These are phyloP conservation scores for Podosphaera xanthii DNA, from an alignment of 2,329 filamentous ascomycete species.

Conservation along the genomic window DNA sequence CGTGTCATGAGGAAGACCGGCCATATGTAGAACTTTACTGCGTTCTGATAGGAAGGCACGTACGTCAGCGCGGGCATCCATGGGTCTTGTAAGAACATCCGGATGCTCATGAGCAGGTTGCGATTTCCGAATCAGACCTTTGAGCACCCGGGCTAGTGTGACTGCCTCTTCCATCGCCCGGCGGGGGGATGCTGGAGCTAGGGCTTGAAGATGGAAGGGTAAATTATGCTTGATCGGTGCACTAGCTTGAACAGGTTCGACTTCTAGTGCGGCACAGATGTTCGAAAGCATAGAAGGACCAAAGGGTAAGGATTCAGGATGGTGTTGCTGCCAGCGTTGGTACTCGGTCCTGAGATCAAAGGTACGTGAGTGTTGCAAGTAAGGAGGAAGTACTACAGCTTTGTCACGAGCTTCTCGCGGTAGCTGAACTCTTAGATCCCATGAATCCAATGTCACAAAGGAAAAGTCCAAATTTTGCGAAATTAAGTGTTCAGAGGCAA, in stretches of 20 bases:
- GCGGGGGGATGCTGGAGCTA: constrained; percentile 83
- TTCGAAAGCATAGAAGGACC: constrained; percentile 88
- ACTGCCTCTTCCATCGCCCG: constrained; percentile 96
- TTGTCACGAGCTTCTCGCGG: constrained; percentile 96
- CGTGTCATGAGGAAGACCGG: constrained; percentile 87
- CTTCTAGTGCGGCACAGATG: constrained; percentile 93
- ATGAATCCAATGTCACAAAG: constrained; percentile 93
- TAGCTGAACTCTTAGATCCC: constrained; percentile 94
- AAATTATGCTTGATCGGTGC: constrained; percentile 98
- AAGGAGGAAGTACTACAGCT: constrained; percentile 84
- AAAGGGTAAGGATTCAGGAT: constrained; percentile 91
- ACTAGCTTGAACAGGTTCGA: constrained; percentile 91
- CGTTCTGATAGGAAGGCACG: constrained; percentile 87
- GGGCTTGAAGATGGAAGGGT: constrained; percentile 87
- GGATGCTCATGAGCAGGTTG: constrained; percentile 84
- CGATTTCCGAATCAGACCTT: constrained; percentile 85
- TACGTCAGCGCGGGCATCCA: constrained; percentile 92
- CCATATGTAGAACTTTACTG: constrained; percentile 96
- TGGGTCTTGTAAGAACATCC: constrained; percentile 80
- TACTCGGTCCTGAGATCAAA: constrained; percentile 96
- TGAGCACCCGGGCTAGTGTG: constrained; percentile 75
- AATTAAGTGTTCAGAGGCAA: constrained; percentile 75
- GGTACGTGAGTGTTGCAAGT: constrained; percentile 90
- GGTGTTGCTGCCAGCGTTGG: constrained; percentile 94
- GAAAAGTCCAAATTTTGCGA: constrained; percentile 89